These are phyloP conservation scores for Puccinia horiana DNA, from an alignment of 1,284 basidiomycete genomes.

Conservation along the genomic window DNA sequence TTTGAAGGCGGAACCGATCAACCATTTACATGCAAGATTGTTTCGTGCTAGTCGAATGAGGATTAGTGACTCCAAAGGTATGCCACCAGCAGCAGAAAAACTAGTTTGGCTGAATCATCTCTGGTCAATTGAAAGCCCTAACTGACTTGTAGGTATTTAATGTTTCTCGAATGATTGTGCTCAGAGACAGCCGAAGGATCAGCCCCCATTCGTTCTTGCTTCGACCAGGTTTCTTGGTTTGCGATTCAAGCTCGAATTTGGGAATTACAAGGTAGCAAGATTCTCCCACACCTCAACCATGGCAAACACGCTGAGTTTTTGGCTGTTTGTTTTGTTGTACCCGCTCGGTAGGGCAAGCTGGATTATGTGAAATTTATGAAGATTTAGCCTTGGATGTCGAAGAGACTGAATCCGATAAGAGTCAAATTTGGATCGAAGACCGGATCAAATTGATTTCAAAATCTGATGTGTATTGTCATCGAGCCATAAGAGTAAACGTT, in stretches of 20 bases:
- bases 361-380: slow-evolving; percentile 47
- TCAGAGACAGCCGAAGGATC: neutral
- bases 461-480: slow-evolving; percentile 37
- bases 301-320: no score
- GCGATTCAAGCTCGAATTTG: slow-evolving; percentile 46
- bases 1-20: slow-evolving; percentile 28
- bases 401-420: neutral
- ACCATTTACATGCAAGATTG: slow-evolving; percentile 25
- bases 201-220: slow-evolving; percentile 13
- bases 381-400: slow-evolving; percentile 37
- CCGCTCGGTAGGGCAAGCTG: slow-evolving; percentile 27
- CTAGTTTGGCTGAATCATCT: neutral
- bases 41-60: slow-evolving; percentile 39
- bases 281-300: neutral
- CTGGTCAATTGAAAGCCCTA: neutral
- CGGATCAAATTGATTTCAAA: slow-evolving; percentile 36
- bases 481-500: slow-evolving; percentile 23
- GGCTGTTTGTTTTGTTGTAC: neutral
- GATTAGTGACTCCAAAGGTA: slow-evolving; percentile 20
- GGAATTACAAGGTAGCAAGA: slow-evolving; percentile 40
- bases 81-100: neutral
- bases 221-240: slow-evolving; percentile 48
- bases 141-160: neutral
- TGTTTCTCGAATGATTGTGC: neutral
- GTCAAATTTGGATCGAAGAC: slow-evolving; percentile 17